Evolutionary conservation across 805 yeast species (phyloP), one percentile per base, ranked within the genome.

Genomic region (Yarrowia sp.): DNA sequence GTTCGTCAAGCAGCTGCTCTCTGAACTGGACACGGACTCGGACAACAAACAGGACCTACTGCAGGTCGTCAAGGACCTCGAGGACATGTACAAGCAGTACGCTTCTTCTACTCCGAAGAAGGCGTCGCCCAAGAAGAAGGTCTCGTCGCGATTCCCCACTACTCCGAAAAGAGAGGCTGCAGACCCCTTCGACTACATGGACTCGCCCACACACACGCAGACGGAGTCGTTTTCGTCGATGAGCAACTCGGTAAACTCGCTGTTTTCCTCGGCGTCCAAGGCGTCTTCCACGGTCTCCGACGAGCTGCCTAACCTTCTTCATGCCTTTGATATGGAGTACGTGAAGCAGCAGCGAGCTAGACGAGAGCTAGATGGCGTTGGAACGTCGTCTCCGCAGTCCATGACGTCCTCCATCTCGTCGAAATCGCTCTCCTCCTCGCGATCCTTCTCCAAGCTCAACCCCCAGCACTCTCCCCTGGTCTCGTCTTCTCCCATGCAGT

Each of bases 271-370:
- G 4, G 47, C 41, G 12, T 62, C 67, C 14, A 41, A 63, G 18
- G 41, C 55, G 33, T 38, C 60, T 16, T 47, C 67, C 19, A 61
- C 69, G 1, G 62, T 66, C 25, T 44, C 65, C 3, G 71, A 68
- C 2, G 71, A 68, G 35, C 62, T 69, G 22, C 70, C 70, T 16
- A 56, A 63, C 25, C 53, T 69, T 12, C 22, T 69, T 64, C 61
- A 63, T 29, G 71, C 70, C 9, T 69, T 69, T 49, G 68, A 66
- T 16, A 44, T 56, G 24, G 69, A 65, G 4, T 63, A 66, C 38
- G 56, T 56, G n/a, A 65, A 65, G 36, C 60, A 60, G 38, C 62
- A 51, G 21, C 36, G 44, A 14, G 49, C 44, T 31, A 35, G 61
- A 55, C 60, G 61, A 19, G 32, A 33, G 24, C 24, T 27, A 33